Percentiles rank a stretch among this genome's conserved stretches.
Evolutionary conservation across 108 stramenopile species (phyloP).

Genomic region (Schizochytrium sp.): DNA sequence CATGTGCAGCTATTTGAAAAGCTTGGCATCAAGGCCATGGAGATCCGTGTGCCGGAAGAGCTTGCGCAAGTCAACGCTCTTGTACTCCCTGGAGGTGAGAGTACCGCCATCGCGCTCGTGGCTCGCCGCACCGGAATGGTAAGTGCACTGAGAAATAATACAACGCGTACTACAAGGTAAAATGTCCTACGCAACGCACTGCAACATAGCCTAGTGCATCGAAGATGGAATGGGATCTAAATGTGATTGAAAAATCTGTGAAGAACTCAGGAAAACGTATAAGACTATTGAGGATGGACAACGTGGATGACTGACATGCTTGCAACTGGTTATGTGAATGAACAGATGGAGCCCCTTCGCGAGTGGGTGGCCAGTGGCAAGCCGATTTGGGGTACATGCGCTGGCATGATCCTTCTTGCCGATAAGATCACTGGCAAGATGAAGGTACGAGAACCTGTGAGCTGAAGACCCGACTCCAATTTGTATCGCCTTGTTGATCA

Average conservation of each 20-base stretch:
- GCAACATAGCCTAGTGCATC: too few relatives aligned
- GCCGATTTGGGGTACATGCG: conserved; percentile 98
- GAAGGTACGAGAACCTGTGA: conserved; percentile 72
- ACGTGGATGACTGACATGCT: too few relatives aligned
- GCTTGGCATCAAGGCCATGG: conserved; percentile 72
- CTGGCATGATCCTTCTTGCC: conserved; percentile 96
- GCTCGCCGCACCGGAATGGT: conserved; percentile 81
- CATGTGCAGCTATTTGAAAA: conserved; percentile 83
- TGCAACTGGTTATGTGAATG: too few relatives aligned
- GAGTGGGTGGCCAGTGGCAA: conserved; percentile 76
- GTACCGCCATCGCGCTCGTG: conserved; percentile 91
- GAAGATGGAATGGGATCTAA: too few relatives aligned
- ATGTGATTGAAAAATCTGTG: too few relatives aligned
- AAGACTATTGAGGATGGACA: too few relatives aligned
- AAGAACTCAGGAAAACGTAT: too few relatives aligned
- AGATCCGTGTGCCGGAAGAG: conserved; percentile 87
- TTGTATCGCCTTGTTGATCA: neutral
- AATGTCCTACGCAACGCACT: too few relatives aligned
- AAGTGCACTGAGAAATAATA: conserved; percentile 70
- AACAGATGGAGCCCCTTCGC: conserved; percentile 79
- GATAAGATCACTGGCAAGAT: conserved; percentile 87
- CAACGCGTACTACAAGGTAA: too few relatives aligned
- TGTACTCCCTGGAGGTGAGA: conserved; percentile 97
- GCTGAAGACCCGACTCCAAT: neutral
- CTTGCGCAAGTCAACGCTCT: conserved; percentile 87